These are phyloP conservation scores for Exophiala sp. DNA, from an alignment of 2,329 filamentous ascomycete species.

Conservation along the genomic window DNA sequence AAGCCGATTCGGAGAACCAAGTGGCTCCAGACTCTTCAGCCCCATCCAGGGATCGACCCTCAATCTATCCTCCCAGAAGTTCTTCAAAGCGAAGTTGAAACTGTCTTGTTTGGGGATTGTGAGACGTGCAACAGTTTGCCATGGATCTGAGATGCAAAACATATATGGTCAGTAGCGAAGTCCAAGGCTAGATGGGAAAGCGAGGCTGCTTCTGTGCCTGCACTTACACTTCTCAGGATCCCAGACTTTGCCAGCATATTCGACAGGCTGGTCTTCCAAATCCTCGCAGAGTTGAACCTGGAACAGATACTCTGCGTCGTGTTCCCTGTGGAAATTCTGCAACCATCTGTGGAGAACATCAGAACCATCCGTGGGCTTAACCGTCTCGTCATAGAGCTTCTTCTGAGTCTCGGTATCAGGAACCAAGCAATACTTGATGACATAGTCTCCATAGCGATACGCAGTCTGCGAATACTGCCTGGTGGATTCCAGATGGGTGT, in stretches of 20 bases:
- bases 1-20: slow-evolving; percentile 39
- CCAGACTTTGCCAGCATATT: slow-evolving; percentile 42
- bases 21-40: slow-evolving; percentile 38
- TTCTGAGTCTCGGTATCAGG: slow-evolving; percentile 40
- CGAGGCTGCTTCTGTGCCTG: background rate
- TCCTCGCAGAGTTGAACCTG: slow-evolving; percentile 46
- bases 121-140: slow-evolving; percentile 42
- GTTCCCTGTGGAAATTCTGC: background rate
- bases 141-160: slow-evolving; percentile 35
- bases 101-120: slow-evolving; percentile 40
- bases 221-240: slow-evolving; percentile 32
- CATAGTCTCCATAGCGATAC: slow-evolving; percentile 45
- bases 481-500: slow-evolving; percentile 38
- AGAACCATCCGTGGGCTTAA: background rate
- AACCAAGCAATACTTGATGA: slow-evolving; percentile 45
- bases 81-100: slow-evolving; percentile 38
- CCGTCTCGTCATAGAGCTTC: slow-evolving; percentile 26
- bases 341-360: background rate
- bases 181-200: no score
- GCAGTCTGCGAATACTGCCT: slow-evolving; percentile 44
- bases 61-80: slow-evolving; percentile 44
- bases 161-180: background rate
- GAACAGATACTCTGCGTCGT: slow-evolving; percentile 40
- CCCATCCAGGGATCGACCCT: slow-evolving; percentile 42
- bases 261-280: slow-evolving; percentile 43